Evolutionary conservation across 768 basidiomycete species (phyloP).

Genomic region (Suillus bovinus): DNA sequence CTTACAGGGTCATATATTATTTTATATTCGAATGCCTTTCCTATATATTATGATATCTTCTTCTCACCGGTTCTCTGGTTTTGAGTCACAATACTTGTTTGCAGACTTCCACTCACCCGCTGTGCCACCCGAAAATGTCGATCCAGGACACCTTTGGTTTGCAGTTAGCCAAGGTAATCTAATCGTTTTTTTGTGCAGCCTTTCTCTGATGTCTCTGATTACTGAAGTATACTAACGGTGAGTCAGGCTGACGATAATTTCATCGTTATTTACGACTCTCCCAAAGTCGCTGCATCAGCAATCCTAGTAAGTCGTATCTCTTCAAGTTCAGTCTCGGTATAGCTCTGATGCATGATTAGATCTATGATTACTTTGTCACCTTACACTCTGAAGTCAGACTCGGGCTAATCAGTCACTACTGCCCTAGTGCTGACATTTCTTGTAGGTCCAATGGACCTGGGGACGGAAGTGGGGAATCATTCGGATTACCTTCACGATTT

Average conservation of each 20-base stretch:
- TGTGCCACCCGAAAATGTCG: background rate
- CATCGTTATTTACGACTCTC: background rate
- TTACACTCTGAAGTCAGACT: conserved; percentile 1
- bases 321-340: too few species aligned
- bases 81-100: too few species aligned
- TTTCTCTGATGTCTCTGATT: background rate
- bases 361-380: background rate
- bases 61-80: too few species aligned
- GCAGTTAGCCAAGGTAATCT: background rate
- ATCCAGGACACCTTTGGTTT: background rate
- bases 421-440: background rate
- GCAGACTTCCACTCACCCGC: background rate
- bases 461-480: conserved; percentile 10
- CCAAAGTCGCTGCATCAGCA: background rate
- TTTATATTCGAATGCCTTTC: too few species aligned
- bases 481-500: conserved; percentile 3
- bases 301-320: background rate
- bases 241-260: background rate
- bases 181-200: background rate
- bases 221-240: background rate
- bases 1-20: too few species aligned
- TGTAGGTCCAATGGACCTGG: conserved; percentile 20
- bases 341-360: background rate
- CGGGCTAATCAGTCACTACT: background rate
- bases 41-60: too few species aligned